These are phyloP conservation scores for Aspergillus jensenii DNA, from an alignment of 2,329 filamentous ascomycete species.

Conservation along the genomic window DNA sequence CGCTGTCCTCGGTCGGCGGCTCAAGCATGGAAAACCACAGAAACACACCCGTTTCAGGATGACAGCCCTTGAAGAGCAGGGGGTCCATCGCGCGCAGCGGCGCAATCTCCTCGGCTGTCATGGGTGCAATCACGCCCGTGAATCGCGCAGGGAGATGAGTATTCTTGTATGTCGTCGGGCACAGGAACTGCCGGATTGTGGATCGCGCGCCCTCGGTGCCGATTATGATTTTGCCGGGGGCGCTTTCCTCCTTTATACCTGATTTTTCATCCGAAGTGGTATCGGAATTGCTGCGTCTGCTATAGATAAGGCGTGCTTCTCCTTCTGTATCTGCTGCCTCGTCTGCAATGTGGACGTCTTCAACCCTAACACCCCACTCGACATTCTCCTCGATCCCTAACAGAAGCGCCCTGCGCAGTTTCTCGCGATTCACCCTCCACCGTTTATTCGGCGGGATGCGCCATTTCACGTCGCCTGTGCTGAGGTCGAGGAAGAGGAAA, in stretches of 20 bases:
- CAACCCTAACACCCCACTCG: conserved; percentile 19
- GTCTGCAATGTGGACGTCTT: neutral
- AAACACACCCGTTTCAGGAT: conserved; percentile 23
- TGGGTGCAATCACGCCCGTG: conserved; percentile 26
- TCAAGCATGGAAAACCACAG: conserved; percentile 42
- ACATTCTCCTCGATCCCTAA: conserved; percentile 23
- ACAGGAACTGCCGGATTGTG: conserved; percentile 20
- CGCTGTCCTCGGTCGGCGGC: conserved; percentile 36
- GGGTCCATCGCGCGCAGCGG: conserved; percentile 58
- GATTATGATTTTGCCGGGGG: neutral
- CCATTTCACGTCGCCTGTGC: conserved; percentile 28
- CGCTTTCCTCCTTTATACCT: neutral
- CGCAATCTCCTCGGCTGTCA: conserved; percentile 55
- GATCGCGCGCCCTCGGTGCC: conserved; percentile 23
- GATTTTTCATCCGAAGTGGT: too few relatives aligned
- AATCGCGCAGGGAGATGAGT: conserved; percentile 21
- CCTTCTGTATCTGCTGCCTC: neutral
- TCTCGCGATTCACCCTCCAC: conserved; percentile 29
- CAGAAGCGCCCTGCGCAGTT: conserved; percentile 19
- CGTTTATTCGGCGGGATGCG: conserved; percentile 28
- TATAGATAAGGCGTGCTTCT: conserved; percentile 4
- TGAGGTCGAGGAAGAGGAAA: conserved; percentile 30
- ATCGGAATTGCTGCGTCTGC: neutral
- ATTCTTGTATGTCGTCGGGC: conserved; percentile 24
- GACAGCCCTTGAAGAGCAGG: conserved; percentile 28